These are phyloP conservation scores for Pseudogymnoascus sp. DNA, from an alignment of 2,329 filamentous ascomycete species.

Conservation along the genomic window DNA sequence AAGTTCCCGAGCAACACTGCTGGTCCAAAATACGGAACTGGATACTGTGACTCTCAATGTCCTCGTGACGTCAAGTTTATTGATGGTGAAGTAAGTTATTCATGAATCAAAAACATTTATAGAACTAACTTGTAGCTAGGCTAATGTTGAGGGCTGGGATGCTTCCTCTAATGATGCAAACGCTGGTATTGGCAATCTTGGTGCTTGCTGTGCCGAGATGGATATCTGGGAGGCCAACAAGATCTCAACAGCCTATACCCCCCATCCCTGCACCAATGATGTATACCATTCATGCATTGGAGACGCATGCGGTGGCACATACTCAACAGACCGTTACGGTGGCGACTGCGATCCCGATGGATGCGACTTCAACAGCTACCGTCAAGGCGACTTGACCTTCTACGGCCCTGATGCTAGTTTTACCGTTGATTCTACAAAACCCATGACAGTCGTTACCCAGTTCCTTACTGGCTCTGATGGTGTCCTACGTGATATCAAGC, in stretches of 20 bases:
- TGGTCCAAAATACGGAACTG: constrained; percentile 51
- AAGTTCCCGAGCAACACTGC: constrained; percentile 43
- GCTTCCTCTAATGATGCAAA: constrained; percentile 40
- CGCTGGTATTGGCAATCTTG: constrained; percentile 42
- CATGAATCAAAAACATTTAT: constrained; percentile 28
- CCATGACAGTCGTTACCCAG: constrained; percentile 48
- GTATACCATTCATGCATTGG: too few relatives aligned
- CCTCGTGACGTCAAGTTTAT: constrained; percentile 42
- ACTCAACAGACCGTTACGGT: constrained; percentile 40
- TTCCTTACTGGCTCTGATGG: constrained; percentile 41
- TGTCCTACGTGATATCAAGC: constrained; percentile 53
- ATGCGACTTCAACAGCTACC: constrained; percentile 51
- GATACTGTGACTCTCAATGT: constrained; percentile 55
- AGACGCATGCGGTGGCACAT: constrained; percentile 11
- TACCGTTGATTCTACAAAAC: too few relatives aligned
- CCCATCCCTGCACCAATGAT: constrained; percentile 41
- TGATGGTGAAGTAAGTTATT: constrained; percentile 36
- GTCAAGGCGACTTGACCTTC: constrained; percentile 46
- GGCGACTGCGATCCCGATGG: constrained; percentile 51
- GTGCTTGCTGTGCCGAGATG: constrained; percentile 58
- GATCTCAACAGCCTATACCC: constrained; percentile 47
- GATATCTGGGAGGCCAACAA: constrained; percentile 57
- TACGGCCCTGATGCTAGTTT: constrained; percentile 37
- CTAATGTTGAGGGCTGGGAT: constrained; percentile 43
- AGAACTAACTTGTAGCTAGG: constrained; percentile 23